Percentiles rank a stretch among this genome's conserved stretches.
Conservation (phyloP, 208 protist species). For the Trypanosoma platydactyli region DNA sequence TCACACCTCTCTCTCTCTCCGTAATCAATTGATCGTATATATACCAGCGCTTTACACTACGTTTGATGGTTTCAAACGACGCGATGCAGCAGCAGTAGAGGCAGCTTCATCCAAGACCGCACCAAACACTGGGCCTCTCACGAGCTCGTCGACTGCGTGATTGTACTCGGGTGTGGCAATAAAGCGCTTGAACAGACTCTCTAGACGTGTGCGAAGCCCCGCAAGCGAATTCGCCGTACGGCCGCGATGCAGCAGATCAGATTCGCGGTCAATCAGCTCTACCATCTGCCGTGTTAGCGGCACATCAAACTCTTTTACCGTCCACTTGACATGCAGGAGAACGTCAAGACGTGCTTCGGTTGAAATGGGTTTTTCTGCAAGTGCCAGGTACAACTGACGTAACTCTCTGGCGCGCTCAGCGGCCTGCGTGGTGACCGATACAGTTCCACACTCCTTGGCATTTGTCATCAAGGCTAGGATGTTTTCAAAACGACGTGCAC, state of each 20-base stretch:
- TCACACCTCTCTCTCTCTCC: background rate
- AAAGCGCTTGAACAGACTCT: constrained; percentile 94
- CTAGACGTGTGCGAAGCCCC: constrained; percentile 86
- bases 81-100: background rate
- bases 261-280: constrained; percentile 97
- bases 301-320: constrained; percentile 94
- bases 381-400: constrained; percentile 84
- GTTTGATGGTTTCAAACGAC: constrained; percentile 21
- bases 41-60: constrained; percentile 1
- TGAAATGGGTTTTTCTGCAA: constrained; percentile 44
- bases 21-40: background rate
- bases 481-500: constrained; percentile 57
- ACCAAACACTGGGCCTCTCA: constrained; percentile 21
- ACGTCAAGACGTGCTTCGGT: constrained; percentile 92
- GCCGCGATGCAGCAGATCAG: constrained; percentile 94
- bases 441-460: constrained; percentile 79
- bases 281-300: constrained; percentile 87
- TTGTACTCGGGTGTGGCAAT: constrained; percentile 96
- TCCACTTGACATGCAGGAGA: constrained; percentile 97
- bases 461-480: constrained; percentile 77
- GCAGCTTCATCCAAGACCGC: constrained; percentile 1
- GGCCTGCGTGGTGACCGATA: constrained; percentile 15
- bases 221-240: constrained; percentile 60
- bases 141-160: constrained; percentile 78
- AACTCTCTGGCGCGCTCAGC: constrained; percentile 92